Base-by-base conservation (phyloP, 345 rosid genomes). In the Noccaea bulbosa region DNA sequence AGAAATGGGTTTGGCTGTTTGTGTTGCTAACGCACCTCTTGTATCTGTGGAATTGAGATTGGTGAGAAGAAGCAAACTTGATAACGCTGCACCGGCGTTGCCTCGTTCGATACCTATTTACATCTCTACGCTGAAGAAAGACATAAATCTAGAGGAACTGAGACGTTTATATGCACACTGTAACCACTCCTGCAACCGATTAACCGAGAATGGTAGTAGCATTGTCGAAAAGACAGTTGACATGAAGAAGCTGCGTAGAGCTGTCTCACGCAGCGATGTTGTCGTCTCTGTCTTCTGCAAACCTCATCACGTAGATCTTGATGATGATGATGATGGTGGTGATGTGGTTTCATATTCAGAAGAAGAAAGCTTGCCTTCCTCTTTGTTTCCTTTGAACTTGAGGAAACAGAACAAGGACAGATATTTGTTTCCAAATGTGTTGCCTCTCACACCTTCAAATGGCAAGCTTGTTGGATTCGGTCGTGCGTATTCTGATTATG, bases 381-480 rank as follows among this genome's bases (percentile, higher is more conserved):
- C 61, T 70, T 69, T 68, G 68, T 75, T 15, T 43, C 11, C 33
- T 44, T 58, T 11, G 62, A 55, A 54, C 2, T 17, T 46, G 24
- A 41, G 11, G 50, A 74, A 11, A 64, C 72, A 64, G 39, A 62
- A 67, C 51, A 72, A 74, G 40, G 69, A n/a, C 45, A 65, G 83
- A 46, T 79, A 75, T 46, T 54, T 88, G 56, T 59, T 88, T 71
- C 81, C 64, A 54, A 78, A 71, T 62, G 57, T 78, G 54, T 11
- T 72, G 71, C 88, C 86, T 9, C 81, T 82, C 37, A 81, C 68
- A 34, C 96, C 97, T 62, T 73, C 77, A 32, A 73, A 77, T 49
- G 87, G 87, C 15, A 38, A 71, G 74, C 80, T 91, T 45, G 92
- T 93, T 56, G 98, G 94, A 22, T 87, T 93, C 37, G 96, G 96